phyloP scores from a whole-genome alignment of 345 rosid genomes.

The Mallotus nudiflorus region DNA sequence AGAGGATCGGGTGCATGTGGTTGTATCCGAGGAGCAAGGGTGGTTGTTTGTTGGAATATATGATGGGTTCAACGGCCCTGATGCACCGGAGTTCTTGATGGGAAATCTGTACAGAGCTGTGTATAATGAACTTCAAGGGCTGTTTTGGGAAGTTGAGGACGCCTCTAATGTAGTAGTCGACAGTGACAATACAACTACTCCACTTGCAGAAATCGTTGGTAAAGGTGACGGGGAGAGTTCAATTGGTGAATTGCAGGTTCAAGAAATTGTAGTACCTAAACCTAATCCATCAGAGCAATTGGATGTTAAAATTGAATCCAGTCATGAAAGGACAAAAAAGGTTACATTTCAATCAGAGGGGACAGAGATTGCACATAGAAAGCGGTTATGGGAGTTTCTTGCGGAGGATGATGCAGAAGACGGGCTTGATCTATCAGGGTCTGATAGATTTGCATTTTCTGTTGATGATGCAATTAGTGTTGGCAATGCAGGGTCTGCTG shows the following conservation, averaged over 20 bases:
- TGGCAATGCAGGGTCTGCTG: slow-evolving; percentile 62
- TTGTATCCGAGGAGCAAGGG: slow-evolving; percentile 95
- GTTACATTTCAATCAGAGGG: slow-evolving; percentile 62
- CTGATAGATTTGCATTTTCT: slow-evolving; percentile 88
- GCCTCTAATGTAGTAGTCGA: slow-evolving; percentile 17
- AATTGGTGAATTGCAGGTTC: slow-evolving; percentile 9
- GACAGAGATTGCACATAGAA: slow-evolving; percentile 44
- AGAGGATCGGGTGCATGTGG: slow-evolving; percentile 95
- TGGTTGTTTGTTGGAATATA: slow-evolving; percentile 97
- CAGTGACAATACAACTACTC: slow-evolving; percentile 28
- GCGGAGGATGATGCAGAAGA: slow-evolving; percentile 83
- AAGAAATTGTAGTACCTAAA: slow-evolving; percentile 12
- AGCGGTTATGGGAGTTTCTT: slow-evolving; percentile 73
- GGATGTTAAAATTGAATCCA: slow-evolving; percentile 3
- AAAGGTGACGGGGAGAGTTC: no score
- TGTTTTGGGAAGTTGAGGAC: slow-evolving; percentile 83
- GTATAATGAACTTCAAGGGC: slow-evolving; percentile 74
- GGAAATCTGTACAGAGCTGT: slow-evolving; percentile 94
- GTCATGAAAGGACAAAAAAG: slow-evolving; percentile 39
- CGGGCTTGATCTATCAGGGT: slow-evolving; percentile 93
- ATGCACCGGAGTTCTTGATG: slow-evolving; percentile 97
- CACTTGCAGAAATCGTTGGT: slow-evolving; percentile 20
- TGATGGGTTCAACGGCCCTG: slow-evolving; percentile 97
- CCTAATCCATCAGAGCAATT: slow-evolving; percentile 7
- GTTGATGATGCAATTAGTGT: slow-evolving; percentile 79